A percentile compares a stretch with the other conserved stretches of the same genome.
phyloP scores from a whole-genome alignment of 768 basidiomycete genomes.

The Lactarius hengduanensis region DNA sequence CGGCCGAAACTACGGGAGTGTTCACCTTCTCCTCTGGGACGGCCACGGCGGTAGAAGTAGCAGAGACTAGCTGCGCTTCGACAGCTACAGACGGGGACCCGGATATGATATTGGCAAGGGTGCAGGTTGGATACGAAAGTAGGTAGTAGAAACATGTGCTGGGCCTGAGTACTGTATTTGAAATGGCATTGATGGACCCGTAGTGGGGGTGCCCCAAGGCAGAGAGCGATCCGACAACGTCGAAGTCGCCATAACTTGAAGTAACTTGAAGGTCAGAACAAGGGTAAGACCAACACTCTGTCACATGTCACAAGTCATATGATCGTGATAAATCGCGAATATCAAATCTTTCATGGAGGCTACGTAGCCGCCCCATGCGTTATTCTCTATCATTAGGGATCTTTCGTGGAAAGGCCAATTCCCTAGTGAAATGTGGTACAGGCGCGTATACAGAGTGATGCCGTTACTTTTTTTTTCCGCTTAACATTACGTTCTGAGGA shows the following conservation, averaged over 20 bases:
- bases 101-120: conserved; percentile 23
- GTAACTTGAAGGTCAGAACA: not conserved
- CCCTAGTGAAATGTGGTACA: too few species aligned
- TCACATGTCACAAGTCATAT: not conserved
- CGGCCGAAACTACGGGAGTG: not conserved
- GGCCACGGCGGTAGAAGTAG: not conserved
- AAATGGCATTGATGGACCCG: conserved; percentile 68
- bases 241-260: conserved; percentile 12
- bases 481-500: too few species aligned
- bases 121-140: conserved; percentile 56
- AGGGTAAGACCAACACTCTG: not conserved
- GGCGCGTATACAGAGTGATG: too few species aligned
- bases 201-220: not conserved
- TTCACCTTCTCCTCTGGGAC: not conserved
- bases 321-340: not conserved
- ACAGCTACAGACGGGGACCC: not conserved
- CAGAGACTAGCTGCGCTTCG: not conserved
- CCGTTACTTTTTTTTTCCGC: too few species aligned
- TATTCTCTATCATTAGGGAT: too few species aligned
- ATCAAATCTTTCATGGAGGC: too few species aligned
- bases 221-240: conserved; percentile 10
- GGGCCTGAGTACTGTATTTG: conserved; percentile 67
- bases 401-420: too few species aligned
- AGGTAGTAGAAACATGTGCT: conserved; percentile 66
- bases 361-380: too few species aligned